Evolutionary conservation across 306 rosid species (phyloP).

Genomic region (Sicyos baderoa): DNA sequence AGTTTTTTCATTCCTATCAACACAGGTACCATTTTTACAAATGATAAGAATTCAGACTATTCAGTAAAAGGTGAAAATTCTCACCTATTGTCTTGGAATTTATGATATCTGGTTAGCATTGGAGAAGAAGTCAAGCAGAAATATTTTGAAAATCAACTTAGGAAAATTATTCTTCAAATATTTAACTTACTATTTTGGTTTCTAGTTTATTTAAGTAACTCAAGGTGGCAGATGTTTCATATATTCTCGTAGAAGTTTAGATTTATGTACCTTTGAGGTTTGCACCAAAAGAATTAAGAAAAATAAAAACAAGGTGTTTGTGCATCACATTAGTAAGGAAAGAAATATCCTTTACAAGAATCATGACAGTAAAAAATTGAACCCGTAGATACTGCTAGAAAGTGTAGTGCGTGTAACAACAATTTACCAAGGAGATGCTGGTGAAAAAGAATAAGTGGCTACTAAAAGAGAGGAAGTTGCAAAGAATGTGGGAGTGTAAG

Average conservation of each 20-base stretch:
- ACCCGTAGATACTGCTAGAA: neutral
- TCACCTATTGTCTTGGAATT: slow-evolving; percentile 1
- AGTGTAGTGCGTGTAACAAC: neutral
- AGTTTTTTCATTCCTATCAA: neutral
- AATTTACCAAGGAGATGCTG: neutral
- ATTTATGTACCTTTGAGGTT: neutral
- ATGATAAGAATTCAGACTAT: neutral
- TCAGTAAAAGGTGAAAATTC: neutral
- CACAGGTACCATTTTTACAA: neutral
- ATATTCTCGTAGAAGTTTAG: neutral
- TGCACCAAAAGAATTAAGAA: neutral
- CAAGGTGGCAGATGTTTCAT: neutral
- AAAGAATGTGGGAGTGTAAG: neutral
- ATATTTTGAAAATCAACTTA: neutral
- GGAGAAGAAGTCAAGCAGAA: neutral
- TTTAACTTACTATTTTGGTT: slow-evolving; percentile 4
- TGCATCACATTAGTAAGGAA: neutral
- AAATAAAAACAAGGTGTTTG: neutral
- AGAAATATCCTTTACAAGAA: neutral
- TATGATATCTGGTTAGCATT: neutral
- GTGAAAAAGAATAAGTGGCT: neutral
- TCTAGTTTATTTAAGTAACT: neutral
- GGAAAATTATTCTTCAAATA: neutral
- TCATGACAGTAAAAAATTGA: slow-evolving; percentile 1
- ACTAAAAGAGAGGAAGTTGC: neutral